phyloP scores from a whole-genome alignment of 345 rosid genomes.

The Eucalyptus cladocalyx region DNA sequence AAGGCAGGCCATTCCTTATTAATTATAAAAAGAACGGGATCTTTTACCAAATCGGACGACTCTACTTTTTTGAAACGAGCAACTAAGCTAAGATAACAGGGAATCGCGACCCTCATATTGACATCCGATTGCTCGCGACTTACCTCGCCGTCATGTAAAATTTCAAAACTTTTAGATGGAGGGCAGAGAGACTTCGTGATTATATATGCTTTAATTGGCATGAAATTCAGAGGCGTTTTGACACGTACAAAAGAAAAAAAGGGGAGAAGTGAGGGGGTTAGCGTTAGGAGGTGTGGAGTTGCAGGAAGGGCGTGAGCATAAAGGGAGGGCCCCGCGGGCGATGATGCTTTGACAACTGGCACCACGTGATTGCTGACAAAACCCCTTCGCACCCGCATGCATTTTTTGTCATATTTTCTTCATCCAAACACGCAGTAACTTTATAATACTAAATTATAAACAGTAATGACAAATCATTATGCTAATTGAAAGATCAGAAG shows the following conservation, averaged over 20 bases:
- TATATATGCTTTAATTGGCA: neutral
- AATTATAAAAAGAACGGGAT: neutral
- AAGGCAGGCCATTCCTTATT: neutral
- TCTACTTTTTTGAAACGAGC: neutral
- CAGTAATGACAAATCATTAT: neutral
- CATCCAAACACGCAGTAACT: neutral
- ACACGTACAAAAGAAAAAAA: too few relatives aligned
- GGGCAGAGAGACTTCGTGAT: neutral
- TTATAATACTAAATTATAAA: neutral
- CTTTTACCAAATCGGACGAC: neutral
- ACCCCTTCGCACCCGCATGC: neutral
- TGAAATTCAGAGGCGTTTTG: neutral
- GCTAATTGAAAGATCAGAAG: neutral
- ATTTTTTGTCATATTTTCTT: neutral
- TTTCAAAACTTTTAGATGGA: too few relatives aligned
- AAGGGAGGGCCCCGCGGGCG: neutral
- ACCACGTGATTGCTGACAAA: conserved; percentile 7
- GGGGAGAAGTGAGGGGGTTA: neutral
- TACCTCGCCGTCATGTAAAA: neutral
- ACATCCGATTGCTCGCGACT: neutral
- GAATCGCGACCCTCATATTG: neutral
- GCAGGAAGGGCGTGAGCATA: neutral
- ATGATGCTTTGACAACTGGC: conserved; percentile 7
- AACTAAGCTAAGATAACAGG: neutral
- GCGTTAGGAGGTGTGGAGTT: neutral